These are phyloP conservation scores for Tieghemostelium lacteum DNA, from an alignment of 78 protist genomes.

Conservation along the genomic window DNA sequence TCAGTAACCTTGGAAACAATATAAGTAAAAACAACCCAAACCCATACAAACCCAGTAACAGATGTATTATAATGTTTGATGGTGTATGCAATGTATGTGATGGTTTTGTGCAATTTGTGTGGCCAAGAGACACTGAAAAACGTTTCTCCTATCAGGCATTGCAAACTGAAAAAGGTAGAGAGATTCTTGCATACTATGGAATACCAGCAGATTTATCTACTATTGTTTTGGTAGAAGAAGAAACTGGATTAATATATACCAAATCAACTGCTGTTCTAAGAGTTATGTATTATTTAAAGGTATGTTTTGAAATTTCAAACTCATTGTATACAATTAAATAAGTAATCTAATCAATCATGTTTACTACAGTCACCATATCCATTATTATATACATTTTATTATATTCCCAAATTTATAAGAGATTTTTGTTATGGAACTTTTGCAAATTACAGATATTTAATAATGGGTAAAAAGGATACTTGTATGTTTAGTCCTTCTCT, in stretches of 20 bases:
- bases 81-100: constrained; percentile 84
- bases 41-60: constrained; percentile 21
- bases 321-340: background rate
- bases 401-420: constrained; percentile 47
- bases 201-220: constrained; percentile 70
- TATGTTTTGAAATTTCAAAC: background rate
- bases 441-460: constrained; percentile 63
- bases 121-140: constrained; percentile 48
- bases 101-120: constrained; percentile 67
- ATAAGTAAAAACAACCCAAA: no score
- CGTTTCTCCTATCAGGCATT: constrained; percentile 52
- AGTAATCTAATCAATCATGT: background rate
- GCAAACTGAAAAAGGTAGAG: constrained; percentile 72
- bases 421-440: constrained; percentile 66
- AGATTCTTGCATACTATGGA: constrained; percentile 41
- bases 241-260: background rate
- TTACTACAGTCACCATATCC: constrained; percentile 29
- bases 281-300: constrained; percentile 33
- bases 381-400: constrained; percentile 13
- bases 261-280: constrained; percentile 76
- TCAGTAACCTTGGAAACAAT: no score
- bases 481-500: constrained; percentile 34
- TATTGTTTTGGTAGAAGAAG: constrained; percentile 64
- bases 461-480: constrained; percentile 70
- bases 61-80: constrained; percentile 23